Conservation (phyloP, 495 filamentous ascomycete species). For the Annulohypoxylon moriforme region DNA sequence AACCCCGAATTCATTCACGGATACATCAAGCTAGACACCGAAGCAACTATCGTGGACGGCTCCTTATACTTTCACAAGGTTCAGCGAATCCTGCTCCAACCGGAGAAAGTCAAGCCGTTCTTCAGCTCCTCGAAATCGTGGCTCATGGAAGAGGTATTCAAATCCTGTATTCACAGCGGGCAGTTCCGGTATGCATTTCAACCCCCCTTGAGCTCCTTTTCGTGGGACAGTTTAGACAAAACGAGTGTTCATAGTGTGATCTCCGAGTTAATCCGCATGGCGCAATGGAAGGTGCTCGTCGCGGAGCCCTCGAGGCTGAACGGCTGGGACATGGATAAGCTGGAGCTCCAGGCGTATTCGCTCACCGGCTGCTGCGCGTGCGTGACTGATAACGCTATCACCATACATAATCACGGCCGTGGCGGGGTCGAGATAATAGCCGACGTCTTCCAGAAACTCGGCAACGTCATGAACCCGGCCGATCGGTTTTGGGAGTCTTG, state of each 20-base stretch:
- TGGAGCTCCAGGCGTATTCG: not conserved
- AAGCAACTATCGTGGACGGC: slow-evolving; percentile 9
- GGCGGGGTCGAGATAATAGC: slow-evolving; percentile 29
- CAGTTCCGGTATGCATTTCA: not conserved
- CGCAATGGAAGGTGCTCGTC: not conserved
- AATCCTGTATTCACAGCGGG: slow-evolving; percentile 15
- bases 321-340: not conserved
- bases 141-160: slow-evolving; percentile 28
- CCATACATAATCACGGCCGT: slow-evolving; percentile 34
- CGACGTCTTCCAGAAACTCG: slow-evolving; percentile 31
- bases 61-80: slow-evolving; percentile 18
- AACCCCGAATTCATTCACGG: slow-evolving; percentile 32
- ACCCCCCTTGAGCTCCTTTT: not conserved
- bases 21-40: slow-evolving; percentile 35
- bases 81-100: slow-evolving; percentile 22
- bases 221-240: slow-evolving; percentile 7
- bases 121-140: not conserved
- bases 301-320: not conserved
- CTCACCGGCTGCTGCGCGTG: slow-evolving; percentile 21
- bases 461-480: not conserved
- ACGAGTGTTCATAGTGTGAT: slow-evolving; percentile 8
- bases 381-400: slow-evolving; percentile 14
- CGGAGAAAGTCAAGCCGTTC: slow-evolving; percentile 21
- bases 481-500: slow-evolving; percentile 8
- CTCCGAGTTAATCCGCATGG: not conserved